Percentiles rank a stretch among this genome's conserved stretches.
Evolutionary conservation across 1,139 yeast species (phyloP).

Genomic region (Nakaseomyces delphensis): DNA sequence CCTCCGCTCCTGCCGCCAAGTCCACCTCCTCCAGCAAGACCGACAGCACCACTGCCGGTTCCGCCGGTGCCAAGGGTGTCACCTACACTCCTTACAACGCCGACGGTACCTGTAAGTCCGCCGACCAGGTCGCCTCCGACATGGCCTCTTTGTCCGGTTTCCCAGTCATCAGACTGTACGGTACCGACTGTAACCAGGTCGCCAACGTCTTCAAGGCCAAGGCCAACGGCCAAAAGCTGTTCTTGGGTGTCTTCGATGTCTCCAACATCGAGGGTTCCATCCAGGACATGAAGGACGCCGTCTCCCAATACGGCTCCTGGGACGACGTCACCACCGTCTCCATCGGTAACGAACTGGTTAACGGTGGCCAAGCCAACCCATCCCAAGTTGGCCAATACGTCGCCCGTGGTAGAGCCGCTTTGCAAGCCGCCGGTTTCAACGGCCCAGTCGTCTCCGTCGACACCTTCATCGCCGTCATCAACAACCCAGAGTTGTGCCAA

Average conservation of each 20-base stretch:
- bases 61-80: constrained; percentile 50
- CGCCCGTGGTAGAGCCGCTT: constrained; percentile 48
- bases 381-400: constrained; percentile 49
- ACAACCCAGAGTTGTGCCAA: constrained; percentile 63
- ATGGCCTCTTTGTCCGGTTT: constrained; percentile 45
- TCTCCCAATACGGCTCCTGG: constrained; percentile 55
- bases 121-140: constrained; percentile 51
- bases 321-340: constrained; percentile 62
- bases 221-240: constrained; percentile 51
- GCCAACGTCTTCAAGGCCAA: constrained; percentile 58
- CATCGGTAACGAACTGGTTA: constrained; percentile 75
- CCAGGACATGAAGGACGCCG: constrained; percentile 45
- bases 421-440: constrained; percentile 52
- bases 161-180: constrained; percentile 65
- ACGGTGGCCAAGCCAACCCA: constrained; percentile 54
- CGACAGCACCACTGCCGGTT: constrained; percentile 26
- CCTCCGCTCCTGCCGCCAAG: constrained; percentile 24
- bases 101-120: constrained; percentile 65
- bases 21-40: constrained; percentile 22
- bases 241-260: constrained; percentile 62
- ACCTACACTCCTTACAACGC: constrained; percentile 75
- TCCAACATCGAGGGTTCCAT: constrained; percentile 46
- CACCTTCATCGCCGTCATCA: constrained; percentile 64
- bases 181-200: constrained; percentile 77
- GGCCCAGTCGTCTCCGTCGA: constrained; percentile 74